These are phyloP conservation scores for Hanseniaspora nectarophila DNA, from an alignment of 805 yeast species.

Conservation along the genomic window DNA sequence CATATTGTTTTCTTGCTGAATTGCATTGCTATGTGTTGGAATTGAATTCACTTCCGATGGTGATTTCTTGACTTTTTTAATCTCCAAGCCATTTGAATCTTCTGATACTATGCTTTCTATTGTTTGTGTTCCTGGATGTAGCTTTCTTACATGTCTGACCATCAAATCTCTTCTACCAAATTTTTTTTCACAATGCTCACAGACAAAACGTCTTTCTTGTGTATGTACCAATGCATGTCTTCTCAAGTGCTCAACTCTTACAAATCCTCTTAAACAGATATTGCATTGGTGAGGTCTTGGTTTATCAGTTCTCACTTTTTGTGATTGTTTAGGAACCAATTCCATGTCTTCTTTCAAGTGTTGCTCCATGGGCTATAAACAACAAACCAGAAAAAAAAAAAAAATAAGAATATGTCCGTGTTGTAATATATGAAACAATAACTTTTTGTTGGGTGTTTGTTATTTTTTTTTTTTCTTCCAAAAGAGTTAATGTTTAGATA, in stretches of 20 bases:
- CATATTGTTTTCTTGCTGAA: neutral
- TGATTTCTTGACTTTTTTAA: conserved; percentile 16
- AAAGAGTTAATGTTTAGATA: no score
- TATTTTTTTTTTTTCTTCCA: no score
- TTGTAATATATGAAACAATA: no score
- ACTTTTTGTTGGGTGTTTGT: no score
- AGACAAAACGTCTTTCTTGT: conserved; percentile 88
- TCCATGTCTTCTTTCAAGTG: neutral
- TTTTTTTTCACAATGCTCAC: conserved; percentile 92
- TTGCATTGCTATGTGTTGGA: conserved; percentile 16
- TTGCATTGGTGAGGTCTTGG: conserved; percentile 88
- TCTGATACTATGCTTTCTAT: neutral
- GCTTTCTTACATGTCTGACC: conserved; percentile 85
- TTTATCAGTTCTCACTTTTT: conserved; percentile 74
- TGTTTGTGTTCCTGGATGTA: conserved; percentile 41
- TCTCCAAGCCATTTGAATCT: neutral
- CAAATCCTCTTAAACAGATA: conserved; percentile 90
- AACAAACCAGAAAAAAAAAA: neutral
- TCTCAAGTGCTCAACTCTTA: conserved; percentile 83
- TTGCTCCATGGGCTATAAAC: neutral
- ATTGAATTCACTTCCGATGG: conserved; percentile 22
- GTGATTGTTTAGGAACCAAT: conserved; percentile 67
- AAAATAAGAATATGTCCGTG: no score
- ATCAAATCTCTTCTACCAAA: conserved; percentile 85
- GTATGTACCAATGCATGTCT: conserved; percentile 92